Base-by-base conservation (phyloP, 306 rosid species). In the Purshia tridentata region DNA sequence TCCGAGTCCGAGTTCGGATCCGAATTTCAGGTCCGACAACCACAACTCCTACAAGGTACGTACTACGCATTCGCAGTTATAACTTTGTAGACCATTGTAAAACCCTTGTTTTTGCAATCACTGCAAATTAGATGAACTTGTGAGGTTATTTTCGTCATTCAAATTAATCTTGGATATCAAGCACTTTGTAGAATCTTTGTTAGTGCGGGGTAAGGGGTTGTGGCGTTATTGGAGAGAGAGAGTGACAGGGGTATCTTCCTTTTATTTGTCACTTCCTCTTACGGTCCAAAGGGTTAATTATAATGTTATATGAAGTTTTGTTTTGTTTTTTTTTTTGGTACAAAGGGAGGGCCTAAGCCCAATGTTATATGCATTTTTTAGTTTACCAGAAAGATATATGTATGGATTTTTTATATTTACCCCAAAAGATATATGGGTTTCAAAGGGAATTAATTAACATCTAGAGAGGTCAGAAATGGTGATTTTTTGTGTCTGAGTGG, bases 21-120 rank as follows among this genome's bases (percentile, higher is more conserved):
- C 83, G 1, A 67, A 29, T 54, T 69, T 88, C 7, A 81, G 67
- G 41, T 56, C 84, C 22, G 77, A 79, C 1, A 69, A 58, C 47
- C 46, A 37, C 55, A 20, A 40, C 75, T 48, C 76, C 3, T 1
- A 29, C 62, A 67, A 85, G 92, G 95, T 88, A 78, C 56, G 35
- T 29, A 29, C 35, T 29, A 12, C 15, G 18, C 15, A 75, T 39
- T 51, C 45, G 5, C 20, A 16, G 46, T 14, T 2, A 23, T 64
- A n/a, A 47, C 15, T 10, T 3, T 9, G 22, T 6, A 8, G 72
- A 14, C 35, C 29, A 22, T 47, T 45, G 13, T 46, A 15, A 12
- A 48, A 29, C 22, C 72, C 9, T n/a, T n/a, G n/a, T 47, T 4
- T 8, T 23, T 48, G 51, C 18, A 18, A 9, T n/a, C 57, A 29